Percentiles rank a stretch among this genome's conserved stretches.
Conservation (phyloP, 2,329 filamentous ascomycete species). For the Fusarium ambrosium region DNA sequence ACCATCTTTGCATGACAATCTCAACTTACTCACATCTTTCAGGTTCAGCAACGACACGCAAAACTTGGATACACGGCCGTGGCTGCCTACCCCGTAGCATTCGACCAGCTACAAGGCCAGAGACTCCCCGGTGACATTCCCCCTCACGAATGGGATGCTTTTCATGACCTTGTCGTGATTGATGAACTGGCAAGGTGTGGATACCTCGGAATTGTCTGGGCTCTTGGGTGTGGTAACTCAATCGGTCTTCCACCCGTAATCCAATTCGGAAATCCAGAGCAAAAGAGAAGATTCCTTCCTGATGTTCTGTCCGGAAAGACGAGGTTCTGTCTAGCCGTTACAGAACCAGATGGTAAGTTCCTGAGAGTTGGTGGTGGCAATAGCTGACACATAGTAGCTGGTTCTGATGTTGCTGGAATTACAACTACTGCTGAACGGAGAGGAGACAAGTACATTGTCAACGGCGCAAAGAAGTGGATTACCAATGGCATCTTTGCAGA, state of each 20-base stretch:
- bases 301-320: not conserved
- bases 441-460: constrained; percentile 4
- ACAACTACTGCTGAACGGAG: not conserved
- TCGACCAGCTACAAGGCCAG: not conserved
- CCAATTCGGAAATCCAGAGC: not conserved
- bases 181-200: not conserved
- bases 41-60: not conserved
- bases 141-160: not conserved
- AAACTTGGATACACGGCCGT: not conserved
- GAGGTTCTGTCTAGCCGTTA: not conserved
- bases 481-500: constrained; percentile 1
- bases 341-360: not conserved
- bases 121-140: not conserved
- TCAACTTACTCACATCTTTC: not conserved
- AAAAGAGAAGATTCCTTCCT: constrained; percentile 3
- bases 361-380: rapidly evolving
- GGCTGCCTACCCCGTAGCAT: not conserved
- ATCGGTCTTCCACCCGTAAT: not conserved
- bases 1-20: not conserved
- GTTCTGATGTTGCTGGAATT: not conserved
- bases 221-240: not conserved
- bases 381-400: not conserved
- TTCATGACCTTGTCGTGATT: not conserved
- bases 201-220: not conserved
- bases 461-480: constrained; percentile 1